Evolutionary conservation across 2,329 filamentous ascomycete species (phyloP), one percentile per base, ranked within the genome.

Genomic region (Emmonsia crescens): DNA sequence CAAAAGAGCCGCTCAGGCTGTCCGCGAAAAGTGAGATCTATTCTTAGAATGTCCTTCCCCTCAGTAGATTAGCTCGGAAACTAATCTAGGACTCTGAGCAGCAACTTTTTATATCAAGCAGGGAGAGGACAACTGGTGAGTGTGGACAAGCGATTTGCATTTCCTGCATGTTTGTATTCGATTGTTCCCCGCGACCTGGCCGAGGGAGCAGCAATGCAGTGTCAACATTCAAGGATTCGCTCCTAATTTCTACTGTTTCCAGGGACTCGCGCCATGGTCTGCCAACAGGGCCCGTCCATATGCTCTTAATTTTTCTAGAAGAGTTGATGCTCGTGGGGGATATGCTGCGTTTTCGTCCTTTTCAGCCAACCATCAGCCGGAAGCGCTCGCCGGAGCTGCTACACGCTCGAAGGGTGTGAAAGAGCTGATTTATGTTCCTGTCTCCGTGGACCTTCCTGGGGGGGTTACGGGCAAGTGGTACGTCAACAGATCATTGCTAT

Each of bases 381-480:
- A 12, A 31, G 36, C 38, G 38, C 27, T 38, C 33, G n/a, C 31
- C n/a, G 33, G 31, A 40, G 21, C 21, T 56, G 52, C 40, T 44
- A 31, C 38, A 14, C 27, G 12, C 14, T 33, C 40, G 16, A 24
- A 21, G 16, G 6, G 24, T 42, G 54, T n/a, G 24, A 57, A 44
- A 21, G 27, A 57, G 40, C 56, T 0, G 24, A 40, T 27, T 19
- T 57, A 48, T 33, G 29, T 27, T 14, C 29, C 40, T 44, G 42
- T 57, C 16, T 44, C 56, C 4, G 38, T 57, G n/a, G 40, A 57
- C 5, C 40, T 57, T n/a, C 56, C 56, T 36, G 56, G 56, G 4
- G 56, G 56, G 2, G 42, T 29, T 44, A 46, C 38, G 27, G 56
- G 56, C 38, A 46, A 57, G 8, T 57, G 56, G 56, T 57, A 57